Evolutionary conservation across 371 early-diverging fungal species (phyloP), one percentile per base, ranked within the genome.

Genomic region (Batkoa obscura): DNA sequence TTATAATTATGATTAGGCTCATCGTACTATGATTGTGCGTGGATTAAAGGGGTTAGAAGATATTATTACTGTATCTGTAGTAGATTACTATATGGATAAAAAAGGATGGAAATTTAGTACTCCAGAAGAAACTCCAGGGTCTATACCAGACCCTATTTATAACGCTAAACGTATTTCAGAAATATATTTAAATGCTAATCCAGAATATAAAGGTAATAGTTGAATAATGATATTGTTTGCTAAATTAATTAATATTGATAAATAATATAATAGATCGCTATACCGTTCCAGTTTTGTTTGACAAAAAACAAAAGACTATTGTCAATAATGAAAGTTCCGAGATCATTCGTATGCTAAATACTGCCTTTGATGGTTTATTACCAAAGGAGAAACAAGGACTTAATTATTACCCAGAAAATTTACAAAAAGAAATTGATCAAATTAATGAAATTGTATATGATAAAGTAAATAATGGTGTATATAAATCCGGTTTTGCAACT

Each of bases 301-400:
- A 95, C 67, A 92, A 84, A 74, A 86, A 92, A 71, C 64, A 66
- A 13, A 56, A 78, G 41, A 95, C 91, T n/a, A 91, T 95, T 55
- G 96, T 95, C 32, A 96, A 88, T 77, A 96, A 96, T 68, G 96
- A 96, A 66, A 81, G 81, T 58, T 82, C 85, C 3, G 96, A 96
- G 66, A 92, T 96, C 59, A 94, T 96, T 58, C 81, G 94, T 39
- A 89, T 93, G 74, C 71, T 95, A 60, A 94, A 94, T 72, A 73
- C 76, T 1, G 84, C 74, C 2, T 96, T 95, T 59, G 81, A 94
- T 65, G 71, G 74, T 30, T 61, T 74, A 34, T 60, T 82, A 1
- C 74, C 81, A 36, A 72, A 76, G 17, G 80, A 80, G 63, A 73
- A 71, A 46, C 72, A 73, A 15, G 76, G 70, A 13, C 45, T 82